Conservation (phyloP, 108 stramenopile genomes). For the Chaetoceros muelleri region DNA sequence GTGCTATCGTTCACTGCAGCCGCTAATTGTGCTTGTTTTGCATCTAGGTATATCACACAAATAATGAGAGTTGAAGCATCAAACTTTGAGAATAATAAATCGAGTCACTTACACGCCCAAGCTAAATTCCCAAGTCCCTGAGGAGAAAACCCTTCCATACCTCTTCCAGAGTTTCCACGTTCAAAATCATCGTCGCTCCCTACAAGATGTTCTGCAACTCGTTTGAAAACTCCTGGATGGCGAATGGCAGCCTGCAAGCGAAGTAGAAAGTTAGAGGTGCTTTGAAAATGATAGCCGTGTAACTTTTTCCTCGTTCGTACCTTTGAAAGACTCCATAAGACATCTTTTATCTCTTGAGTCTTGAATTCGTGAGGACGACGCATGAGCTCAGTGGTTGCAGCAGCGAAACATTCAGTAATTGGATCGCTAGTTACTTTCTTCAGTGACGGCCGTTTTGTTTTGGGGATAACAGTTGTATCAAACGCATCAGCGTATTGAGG, state of each 20-base stretch:
- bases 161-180: constrained; percentile 17
- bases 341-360: constrained; percentile 73
- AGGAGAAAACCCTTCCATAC: constrained; percentile 50
- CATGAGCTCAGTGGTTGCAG: constrained; percentile 55
- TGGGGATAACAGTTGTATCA: constrained; percentile 58
- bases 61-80: not conserved
- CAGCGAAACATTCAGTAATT: constrained; percentile 39
- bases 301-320: too few relatives aligned
- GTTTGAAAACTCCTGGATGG: constrained; percentile 59
- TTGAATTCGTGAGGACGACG: constrained; percentile 65
- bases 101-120: constrained; percentile 15
- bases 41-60: constrained; percentile 33
- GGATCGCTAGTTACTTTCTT: constrained; percentile 31
- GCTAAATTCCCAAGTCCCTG: constrained; percentile 66
- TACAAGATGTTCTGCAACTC: constrained; percentile 53
- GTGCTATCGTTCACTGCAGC: constrained; percentile 33
- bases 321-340: constrained; percentile 66
- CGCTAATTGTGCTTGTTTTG: constrained; percentile 68
- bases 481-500: constrained; percentile 40
- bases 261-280: not conserved
- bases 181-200: constrained; percentile 11
- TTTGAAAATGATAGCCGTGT: constrained; percentile 1
- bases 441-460: constrained; percentile 12
- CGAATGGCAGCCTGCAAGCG: constrained; percentile 34
- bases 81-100: not conserved